Percentiles rank a stretch among this genome's conserved stretches.
Conservation (phyloP, 2,329 filamentous ascomycete genomes). For the Phoma sp. region DNA sequence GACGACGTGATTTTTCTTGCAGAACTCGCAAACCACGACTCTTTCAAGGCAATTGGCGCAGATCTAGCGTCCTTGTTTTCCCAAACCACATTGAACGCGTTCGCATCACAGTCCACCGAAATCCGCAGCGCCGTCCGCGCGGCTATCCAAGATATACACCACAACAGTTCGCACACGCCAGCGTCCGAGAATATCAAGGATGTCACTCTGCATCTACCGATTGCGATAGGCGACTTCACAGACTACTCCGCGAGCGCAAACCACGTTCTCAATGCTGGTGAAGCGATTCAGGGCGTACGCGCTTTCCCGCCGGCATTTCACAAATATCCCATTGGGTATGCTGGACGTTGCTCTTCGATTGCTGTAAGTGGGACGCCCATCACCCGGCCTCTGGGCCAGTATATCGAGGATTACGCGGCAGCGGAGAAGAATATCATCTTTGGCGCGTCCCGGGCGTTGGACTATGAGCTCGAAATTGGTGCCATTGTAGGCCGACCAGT, state of each 20-base stretch:
- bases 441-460: conserved; percentile 50
- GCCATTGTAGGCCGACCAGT: conserved; percentile 53
- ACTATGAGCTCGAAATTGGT: conserved; percentile 60
- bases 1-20: conserved; percentile 61
- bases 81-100: conserved; percentile 54
- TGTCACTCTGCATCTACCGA: conserved; percentile 61
- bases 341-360: conserved; percentile 62
- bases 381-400: conserved; percentile 36
- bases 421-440: conserved; percentile 60
- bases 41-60: conserved; percentile 34
- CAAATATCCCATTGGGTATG: conserved; percentile 58
- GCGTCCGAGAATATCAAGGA: conserved; percentile 44
- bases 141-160: conserved; percentile 49
- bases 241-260: conserved; percentile 64
- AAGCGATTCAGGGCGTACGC: conserved; percentile 33
- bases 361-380: conserved; percentile 55
- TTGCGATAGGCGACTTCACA: conserved; percentile 63
- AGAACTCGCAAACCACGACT: conserved; percentile 46
- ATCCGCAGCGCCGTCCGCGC: conserved; percentile 50
- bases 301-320: conserved; percentile 36
- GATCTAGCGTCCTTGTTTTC: conserved; percentile 37
- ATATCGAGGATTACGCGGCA: conserved; percentile 27
- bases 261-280: conserved; percentile 60
- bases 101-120: conserved; percentile 54
- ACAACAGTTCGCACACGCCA: conserved; percentile 20